Conservation (phyloP, 495 filamentous ascomycete genomes). For the Choiromyces venosus region DNA sequence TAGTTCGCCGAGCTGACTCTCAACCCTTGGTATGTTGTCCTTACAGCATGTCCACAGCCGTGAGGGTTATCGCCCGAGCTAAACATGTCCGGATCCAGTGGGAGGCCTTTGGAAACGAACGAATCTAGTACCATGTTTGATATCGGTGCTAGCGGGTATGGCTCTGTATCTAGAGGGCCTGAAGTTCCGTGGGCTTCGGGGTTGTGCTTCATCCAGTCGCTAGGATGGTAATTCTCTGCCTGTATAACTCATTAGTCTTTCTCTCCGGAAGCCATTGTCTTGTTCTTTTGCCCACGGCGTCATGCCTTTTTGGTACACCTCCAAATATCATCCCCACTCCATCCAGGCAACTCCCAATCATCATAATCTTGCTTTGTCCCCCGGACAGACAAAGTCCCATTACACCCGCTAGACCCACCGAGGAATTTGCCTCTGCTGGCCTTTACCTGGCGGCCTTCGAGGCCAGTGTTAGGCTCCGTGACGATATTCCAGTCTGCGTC, state of each 20-base stretch:
- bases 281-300: neutral
- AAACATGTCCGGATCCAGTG: constrained; percentile 51
- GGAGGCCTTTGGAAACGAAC: constrained; percentile 48
- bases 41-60: constrained; percentile 51
- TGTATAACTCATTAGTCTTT: constrained; percentile 14
- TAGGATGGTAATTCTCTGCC: constrained; percentile 49
- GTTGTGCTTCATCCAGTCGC: constrained; percentile 43
- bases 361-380: constrained; percentile 58
- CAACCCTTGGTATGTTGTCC: constrained; percentile 50
- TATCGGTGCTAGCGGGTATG: constrained; percentile 51
- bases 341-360: constrained; percentile 55
- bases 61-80: constrained; percentile 48
- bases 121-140: constrained; percentile 49
- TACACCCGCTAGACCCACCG: constrained; percentile 56
- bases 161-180: constrained; percentile 50
- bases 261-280: neutral
- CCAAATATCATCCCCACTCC: constrained; percentile 54
- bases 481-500: constrained; percentile 55
- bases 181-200: constrained; percentile 46
- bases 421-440: constrained; percentile 57
- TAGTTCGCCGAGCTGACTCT: constrained; percentile 51
- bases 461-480: constrained; percentile 52
- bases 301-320: constrained; percentile 50
- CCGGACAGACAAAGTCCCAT: constrained; percentile 59
- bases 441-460: constrained; percentile 54